phyloP scores from a whole-genome alignment of 768 basidiomycete species.

The Boletus pseudo-olivaceus region DNA sequence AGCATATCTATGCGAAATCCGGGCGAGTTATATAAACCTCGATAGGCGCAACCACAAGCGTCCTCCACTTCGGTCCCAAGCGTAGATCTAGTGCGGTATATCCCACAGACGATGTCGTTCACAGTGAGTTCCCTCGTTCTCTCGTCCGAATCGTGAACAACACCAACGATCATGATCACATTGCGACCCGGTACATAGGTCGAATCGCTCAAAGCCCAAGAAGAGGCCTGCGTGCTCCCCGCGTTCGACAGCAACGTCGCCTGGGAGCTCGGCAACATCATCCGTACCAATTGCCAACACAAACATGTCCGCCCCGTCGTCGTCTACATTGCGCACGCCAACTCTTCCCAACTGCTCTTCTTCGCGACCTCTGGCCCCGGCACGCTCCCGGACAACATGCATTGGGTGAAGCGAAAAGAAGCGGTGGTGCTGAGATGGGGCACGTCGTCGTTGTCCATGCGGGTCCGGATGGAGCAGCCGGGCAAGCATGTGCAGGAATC shows the following conservation, averaged over 20 bases:
- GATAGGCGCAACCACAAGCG: background rate
- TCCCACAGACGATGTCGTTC: constrained; percentile 2
- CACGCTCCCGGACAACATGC: no score
- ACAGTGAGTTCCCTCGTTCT: constrained; percentile 2
- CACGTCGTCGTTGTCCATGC: no score
- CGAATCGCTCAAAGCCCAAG: constrained; percentile 21
- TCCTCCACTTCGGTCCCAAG: background rate
- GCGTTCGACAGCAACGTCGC: constrained; percentile 32
- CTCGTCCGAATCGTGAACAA: background rate
- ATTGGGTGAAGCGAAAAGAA: no score
- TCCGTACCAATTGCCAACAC: no score
- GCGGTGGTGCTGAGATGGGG: no score
- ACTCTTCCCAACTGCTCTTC: no score
- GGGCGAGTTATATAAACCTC: background rate
- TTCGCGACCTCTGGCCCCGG: no score
- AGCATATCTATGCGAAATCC: no score
- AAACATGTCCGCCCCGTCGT: no score
- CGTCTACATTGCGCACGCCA: no score
- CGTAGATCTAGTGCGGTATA: background rate
- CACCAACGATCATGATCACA: background rate
- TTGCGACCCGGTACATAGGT: constrained; percentile 4
- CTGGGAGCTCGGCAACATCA: constrained; percentile 30
- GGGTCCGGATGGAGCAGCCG: no score
- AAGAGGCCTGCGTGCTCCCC: constrained; percentile 24
- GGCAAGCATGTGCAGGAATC: no score